These are phyloP conservation scores for Aspergillus diversus DNA, from an alignment of 495 filamentous ascomycete genomes.

Conservation along the genomic window DNA sequence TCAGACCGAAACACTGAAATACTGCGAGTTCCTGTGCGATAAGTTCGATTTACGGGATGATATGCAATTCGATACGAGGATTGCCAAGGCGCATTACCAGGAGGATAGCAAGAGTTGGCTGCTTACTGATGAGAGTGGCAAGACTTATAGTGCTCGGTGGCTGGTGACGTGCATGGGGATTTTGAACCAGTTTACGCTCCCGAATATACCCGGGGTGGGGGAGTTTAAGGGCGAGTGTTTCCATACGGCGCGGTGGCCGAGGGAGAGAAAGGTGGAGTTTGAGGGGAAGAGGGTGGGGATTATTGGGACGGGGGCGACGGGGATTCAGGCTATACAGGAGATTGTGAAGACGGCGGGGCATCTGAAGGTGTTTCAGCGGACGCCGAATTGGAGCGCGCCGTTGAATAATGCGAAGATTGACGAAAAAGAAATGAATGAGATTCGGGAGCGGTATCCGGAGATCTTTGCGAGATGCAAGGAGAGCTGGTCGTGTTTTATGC, in stretches of 20 bases:
- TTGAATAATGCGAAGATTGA: constrained; percentile 50
- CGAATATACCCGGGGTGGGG: constrained; percentile 25
- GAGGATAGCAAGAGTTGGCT: constrained; percentile 23
- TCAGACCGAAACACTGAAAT: constrained; percentile 28
- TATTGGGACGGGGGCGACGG: constrained; percentile 48
- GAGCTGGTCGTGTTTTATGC: constrained; percentile 26
- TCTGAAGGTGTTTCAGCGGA: constrained; percentile 57
- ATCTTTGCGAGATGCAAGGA: constrained; percentile 40
- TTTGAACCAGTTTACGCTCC: constrained; percentile 34
- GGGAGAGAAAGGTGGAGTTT: constrained; percentile 36
- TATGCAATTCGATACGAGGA: constrained; percentile 35
- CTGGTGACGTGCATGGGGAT: constrained; percentile 24
- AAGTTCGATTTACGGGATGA: constrained; percentile 29
- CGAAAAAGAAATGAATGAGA: constrained; percentile 46
- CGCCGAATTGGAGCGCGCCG: constrained; percentile 54
- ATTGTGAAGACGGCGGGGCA: constrained; percentile 38
- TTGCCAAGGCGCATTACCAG: constrained; percentile 30
- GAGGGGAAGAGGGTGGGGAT: constrained; percentile 54
- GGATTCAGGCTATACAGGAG: constrained; percentile 27
- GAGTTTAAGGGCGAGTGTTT: constrained; percentile 34
- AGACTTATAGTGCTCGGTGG: constrained; percentile 25
- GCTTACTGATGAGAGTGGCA: constrained; percentile 25
- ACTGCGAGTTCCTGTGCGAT: constrained; percentile 30
- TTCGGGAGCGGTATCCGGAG: constrained; percentile 44
- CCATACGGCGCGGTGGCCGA: constrained; percentile 50